Evolutionary conservation across 805 yeast species (phyloP).

Genomic region (Lachancea sp.): DNA sequence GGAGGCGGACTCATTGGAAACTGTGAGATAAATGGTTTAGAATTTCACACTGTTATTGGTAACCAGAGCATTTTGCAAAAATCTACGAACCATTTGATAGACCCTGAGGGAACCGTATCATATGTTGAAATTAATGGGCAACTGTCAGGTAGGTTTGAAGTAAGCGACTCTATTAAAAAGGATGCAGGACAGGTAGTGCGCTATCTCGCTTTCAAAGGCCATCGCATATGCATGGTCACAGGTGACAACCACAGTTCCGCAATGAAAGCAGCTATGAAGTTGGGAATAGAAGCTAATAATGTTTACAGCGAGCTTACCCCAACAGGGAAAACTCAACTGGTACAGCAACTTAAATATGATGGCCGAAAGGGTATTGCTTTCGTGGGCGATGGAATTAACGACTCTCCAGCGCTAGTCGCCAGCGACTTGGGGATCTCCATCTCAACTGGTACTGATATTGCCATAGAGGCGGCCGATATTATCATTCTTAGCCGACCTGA

Average conservation of each 20-base stretch:
- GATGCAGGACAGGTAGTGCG: conserved; percentile 58
- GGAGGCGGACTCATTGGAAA: conserved; percentile 36
- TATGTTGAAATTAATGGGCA: conserved; percentile 52
- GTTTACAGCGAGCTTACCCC: conserved; percentile 77
- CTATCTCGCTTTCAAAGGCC: conserved; percentile 45
- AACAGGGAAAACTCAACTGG: conserved; percentile 62
- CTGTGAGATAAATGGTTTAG: conserved; percentile 18
- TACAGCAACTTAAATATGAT: conserved; percentile 46
- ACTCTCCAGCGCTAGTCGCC: conserved; percentile 89
- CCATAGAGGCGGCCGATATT: conserved; percentile 93
- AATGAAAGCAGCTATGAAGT: conserved; percentile 50
- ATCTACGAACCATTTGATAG: conserved; percentile 5
- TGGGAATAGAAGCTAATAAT: conserved; percentile 59
- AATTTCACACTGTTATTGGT: conserved; percentile 46
- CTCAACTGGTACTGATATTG: conserved; percentile 90
- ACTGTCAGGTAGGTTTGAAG: conserved; percentile 58
- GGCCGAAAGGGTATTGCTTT: conserved; percentile 56
- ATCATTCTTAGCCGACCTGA: conserved; percentile 52
- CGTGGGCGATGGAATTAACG: conserved; percentile 97
- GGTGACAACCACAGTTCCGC: conserved; percentile 76
- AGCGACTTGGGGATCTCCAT: conserved; percentile 89
- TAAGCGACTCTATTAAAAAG: conserved; percentile 60
- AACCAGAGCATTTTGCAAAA: conserved; percentile 37
- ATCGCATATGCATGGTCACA: conserved; percentile 75
- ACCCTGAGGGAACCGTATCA: conserved; percentile 13